Conservation (phyloP, 2,329 filamentous ascomycete species). For the Basipetospora sp. region DNA sequence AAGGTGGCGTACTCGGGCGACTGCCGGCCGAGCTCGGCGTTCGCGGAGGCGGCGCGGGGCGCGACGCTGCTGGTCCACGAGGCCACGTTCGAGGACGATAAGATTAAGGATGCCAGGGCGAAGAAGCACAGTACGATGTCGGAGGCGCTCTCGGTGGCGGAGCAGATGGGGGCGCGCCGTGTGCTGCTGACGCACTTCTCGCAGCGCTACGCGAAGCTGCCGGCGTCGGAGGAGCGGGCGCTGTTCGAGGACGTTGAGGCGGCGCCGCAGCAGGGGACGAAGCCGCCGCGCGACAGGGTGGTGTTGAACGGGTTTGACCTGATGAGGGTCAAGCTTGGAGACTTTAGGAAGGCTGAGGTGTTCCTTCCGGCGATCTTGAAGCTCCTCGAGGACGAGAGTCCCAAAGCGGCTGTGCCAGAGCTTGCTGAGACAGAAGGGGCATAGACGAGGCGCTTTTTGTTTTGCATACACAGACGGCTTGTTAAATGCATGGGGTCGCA, state of each 20-base stretch:
- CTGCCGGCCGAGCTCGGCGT: slow-evolving; percentile 61
- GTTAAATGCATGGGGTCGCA: too few relatives aligned
- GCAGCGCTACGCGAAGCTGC: slow-evolving; percentile 75
- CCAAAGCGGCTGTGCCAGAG: too few relatives aligned
- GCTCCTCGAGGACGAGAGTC: slow-evolving; percentile 31
- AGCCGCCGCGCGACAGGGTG: slow-evolving; percentile 43
- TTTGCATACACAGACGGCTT: too few relatives aligned
- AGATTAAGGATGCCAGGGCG: slow-evolving; percentile 58
- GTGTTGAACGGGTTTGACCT: slow-evolving; percentile 65
- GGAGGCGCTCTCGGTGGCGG: slow-evolving; percentile 68
- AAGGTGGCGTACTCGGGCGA: slow-evolving; percentile 90
- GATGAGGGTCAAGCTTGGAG: slow-evolving; percentile 57
- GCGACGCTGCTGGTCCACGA: slow-evolving; percentile 85
- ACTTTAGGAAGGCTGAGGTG: slow-evolving; percentile 51
- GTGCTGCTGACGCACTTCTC: slow-evolving; percentile 88
- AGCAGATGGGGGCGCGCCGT: slow-evolving; percentile 62
- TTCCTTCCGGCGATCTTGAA: slow-evolving; percentile 42
- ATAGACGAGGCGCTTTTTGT: not conserved
- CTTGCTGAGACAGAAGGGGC: too few relatives aligned
- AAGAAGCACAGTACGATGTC: slow-evolving; percentile 85
- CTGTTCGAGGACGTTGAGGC: slow-evolving; percentile 15
- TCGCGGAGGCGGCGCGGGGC: slow-evolving; percentile 55
- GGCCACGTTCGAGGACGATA: slow-evolving; percentile 85
- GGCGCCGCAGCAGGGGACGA: too few relatives aligned
- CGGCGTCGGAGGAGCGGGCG: slow-evolving; percentile 29